Evolutionary conservation across 345 rosid genomes (phyloP).

Genomic region (Eucalyptus pauciflora): DNA sequence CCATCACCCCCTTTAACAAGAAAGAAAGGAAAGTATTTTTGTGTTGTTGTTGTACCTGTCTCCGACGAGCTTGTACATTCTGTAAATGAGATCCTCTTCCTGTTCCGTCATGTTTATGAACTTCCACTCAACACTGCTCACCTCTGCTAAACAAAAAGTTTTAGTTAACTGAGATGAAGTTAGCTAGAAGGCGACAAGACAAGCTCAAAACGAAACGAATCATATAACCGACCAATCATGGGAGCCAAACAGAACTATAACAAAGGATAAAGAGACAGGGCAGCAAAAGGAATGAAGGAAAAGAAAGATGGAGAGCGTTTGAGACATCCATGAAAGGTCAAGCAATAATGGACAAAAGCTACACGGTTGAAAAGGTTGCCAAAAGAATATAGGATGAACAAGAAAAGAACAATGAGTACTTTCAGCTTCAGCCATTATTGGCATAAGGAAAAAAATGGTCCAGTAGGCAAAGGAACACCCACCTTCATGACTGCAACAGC

Average conservation of each 20-base stretch:
- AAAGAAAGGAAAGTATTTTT: neutral
- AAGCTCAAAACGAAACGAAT: neutral
- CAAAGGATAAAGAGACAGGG: neutral
- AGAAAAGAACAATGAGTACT: neutral
- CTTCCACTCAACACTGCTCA: conserved; percentile 84
- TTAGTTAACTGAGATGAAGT: neutral
- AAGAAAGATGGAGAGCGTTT: neutral
- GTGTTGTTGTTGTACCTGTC: conserved; percentile 30
- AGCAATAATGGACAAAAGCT: neutral
- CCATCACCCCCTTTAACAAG: neutral
- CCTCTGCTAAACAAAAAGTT: conserved; percentile 26
- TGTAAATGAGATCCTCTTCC: conserved; percentile 78
- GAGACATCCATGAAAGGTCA: neutral
- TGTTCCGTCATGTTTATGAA: conserved; percentile 74
- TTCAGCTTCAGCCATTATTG: neutral
- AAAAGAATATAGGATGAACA: neutral
- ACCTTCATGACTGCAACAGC: neutral
- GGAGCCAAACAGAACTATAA: neutral
- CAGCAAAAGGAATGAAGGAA: neutral
- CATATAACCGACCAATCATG: neutral
- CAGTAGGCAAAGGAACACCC: neutral
- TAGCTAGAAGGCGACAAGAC: neutral
- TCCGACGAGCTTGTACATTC: conserved; percentile 85
- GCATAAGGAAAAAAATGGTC: neutral
- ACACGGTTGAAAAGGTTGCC: neutral